phyloP scores from a whole-genome alignment of 169 alveolate species.

The Plasmodium berghei region DNA sequence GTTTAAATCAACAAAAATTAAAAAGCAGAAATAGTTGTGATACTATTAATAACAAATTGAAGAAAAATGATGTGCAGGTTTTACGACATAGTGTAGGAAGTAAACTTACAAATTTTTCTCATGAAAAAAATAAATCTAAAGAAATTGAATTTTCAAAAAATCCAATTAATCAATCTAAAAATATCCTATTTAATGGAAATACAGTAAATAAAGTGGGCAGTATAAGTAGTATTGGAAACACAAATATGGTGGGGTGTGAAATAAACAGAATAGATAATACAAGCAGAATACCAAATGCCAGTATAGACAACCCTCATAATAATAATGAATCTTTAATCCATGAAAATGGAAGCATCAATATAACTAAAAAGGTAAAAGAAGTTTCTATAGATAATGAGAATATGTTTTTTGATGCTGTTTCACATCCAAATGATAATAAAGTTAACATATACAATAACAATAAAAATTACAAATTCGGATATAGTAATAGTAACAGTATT shows the following conservation, averaged over 20 bases:
- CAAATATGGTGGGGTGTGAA: too few relatives aligned
- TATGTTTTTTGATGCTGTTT: conserved; percentile 69
- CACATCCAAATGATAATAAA: conserved; percentile 2
- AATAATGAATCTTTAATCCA: too few relatives aligned
- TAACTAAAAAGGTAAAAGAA: too few relatives aligned
- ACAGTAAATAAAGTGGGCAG: too few relatives aligned
- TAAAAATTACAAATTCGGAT: not conserved
- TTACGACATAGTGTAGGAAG: conserved; percentile 65
- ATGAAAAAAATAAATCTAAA: conserved; percentile 19
- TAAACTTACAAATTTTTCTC: conserved; percentile 16
- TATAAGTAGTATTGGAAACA: too few relatives aligned
- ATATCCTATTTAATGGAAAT: not conserved
- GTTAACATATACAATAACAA: conserved; percentile 9
- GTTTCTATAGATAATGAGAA: conserved; percentile 4
- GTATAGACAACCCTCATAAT: too few relatives aligned
- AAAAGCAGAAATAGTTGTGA: conserved; percentile 67
- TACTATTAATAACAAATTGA: conserved; percentile 22
- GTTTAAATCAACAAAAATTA: conserved; percentile 2
- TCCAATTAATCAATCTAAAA: not conserved
- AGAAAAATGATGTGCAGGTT: conserved; percentile 21
- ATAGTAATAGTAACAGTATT: not conserved
- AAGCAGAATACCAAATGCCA: too few relatives aligned
- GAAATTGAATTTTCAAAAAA: conserved; percentile 11
- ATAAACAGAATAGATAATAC: too few relatives aligned
- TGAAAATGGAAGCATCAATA: too few relatives aligned